A percentile compares a stretch with the other conserved stretches of the same genome.
Conservation (phyloP, 1,284 basidiomycete genomes). For the Dichomitus squalens region DNA sequence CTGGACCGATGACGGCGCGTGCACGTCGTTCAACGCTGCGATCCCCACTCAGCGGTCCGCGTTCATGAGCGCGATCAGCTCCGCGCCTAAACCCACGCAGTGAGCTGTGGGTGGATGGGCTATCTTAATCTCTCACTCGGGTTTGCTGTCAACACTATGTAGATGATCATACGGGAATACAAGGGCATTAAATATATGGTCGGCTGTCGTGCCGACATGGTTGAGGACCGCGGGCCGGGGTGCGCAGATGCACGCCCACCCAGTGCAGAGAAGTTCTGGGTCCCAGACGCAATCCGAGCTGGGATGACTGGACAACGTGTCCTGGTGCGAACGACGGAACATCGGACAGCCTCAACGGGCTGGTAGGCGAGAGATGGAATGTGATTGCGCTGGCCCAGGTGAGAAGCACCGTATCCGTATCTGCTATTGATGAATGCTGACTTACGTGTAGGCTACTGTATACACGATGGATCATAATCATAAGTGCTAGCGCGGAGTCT, state of each 20-base stretch:
- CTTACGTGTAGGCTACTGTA: neutral
- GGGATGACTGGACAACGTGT: neutral
- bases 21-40: slow-evolving; percentile 21
- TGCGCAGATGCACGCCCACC: slow-evolving; percentile 8
- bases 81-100: no score
- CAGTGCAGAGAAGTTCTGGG: slow-evolving; percentile 13
- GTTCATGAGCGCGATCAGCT: no score
- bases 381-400: slow-evolving; percentile 10
- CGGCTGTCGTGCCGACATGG: slow-evolving; percentile 7
- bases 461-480: neutral
- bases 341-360: slow-evolving; percentile 14
- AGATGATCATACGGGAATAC: no score
- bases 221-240: slow-evolving; percentile 14
- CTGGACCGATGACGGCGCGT: slow-evolving; percentile 44
- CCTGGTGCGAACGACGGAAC: slow-evolving; percentile 14
- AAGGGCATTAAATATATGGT: no score
- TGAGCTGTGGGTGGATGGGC: no score
- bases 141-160: no score
- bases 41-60: slow-evolving; percentile 1
- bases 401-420: neutral
- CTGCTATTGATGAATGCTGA: neutral
- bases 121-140: no score
- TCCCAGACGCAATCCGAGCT: slow-evolving; percentile 13
- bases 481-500: neutral
- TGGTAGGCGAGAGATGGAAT: slow-evolving; percentile 2